Base-by-base conservation (phyloP, 2,329 filamentous ascomycete genomes). In the Fusarium torreyae region DNA sequence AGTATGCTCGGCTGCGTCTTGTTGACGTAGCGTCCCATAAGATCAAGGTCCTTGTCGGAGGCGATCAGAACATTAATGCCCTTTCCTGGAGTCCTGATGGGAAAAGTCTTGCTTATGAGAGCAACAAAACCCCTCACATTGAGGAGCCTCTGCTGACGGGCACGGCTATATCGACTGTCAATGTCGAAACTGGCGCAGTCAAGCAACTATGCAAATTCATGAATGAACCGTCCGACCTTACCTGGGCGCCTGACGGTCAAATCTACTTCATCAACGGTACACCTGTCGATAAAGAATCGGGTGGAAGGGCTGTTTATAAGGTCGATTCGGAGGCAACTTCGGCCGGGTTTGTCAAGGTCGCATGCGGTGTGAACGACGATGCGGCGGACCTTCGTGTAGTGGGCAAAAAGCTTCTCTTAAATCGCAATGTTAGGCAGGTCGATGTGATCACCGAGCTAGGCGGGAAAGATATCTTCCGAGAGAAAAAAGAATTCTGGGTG, bases 1-100 rank as follows among this genome's bases (percentile, higher is more conserved):
- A 76, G 6, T 76, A 71, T 57, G 70, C 68, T 15, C 74, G 74
- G 11, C 66, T 82, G 13, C 69, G 76, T 1, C 63, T 77, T 3
- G 40, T 82, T 1, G 59, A 81, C 31, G 44, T 81, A 3, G 66
- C 56, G 10, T 77, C 72, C 8, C 60, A 53, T 0, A 71, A 76
- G 42, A 62, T 44, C 1, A 70, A 8, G 17, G 48, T 46, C 5
- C 55, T 74, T 7, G 45, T 72, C 0, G 57, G 31, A 34, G 64
- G 46, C 0, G 40, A 64, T 2, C 59, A 43, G 6, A 68, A 74
- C 2, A 9, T 74, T 4, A 51, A 31, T 1, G 45, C 52, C 6
- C 33, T 72, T 4, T 13, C 31, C 10, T 74, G 71, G 71, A 74
- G 71, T 40, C 63, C 62, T 3, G 60, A 73, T 73, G 48, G 71